Evolutionary conservation across 2,329 filamentous ascomycete species (phyloP).

Genomic region (Botryotinia narcissicola): DNA sequence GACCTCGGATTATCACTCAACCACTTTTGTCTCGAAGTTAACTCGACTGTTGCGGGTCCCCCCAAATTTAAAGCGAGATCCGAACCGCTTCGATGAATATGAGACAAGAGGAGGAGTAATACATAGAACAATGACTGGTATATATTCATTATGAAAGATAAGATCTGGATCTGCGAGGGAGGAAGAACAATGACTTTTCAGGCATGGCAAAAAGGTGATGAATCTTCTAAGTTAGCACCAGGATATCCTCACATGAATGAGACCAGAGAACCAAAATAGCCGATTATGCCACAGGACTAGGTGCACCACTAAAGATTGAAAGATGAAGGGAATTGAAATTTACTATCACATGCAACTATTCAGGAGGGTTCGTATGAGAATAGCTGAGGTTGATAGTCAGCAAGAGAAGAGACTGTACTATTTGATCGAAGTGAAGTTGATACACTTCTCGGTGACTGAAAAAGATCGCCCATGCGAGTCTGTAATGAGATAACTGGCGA

Average conservation of each 20-base stretch:
- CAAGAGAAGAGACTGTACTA: background rate
- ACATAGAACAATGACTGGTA: background rate
- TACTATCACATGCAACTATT: background rate
- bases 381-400: background rate
- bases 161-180: background rate
- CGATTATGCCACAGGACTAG: background rate
- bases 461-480: accelerated
- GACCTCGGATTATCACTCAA: background rate
- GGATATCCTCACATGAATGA: background rate
- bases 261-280: background rate
- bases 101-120: background rate
- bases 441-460: background rate
- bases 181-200: background rate
- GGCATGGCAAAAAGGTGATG: background rate
- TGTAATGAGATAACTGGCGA: background rate
- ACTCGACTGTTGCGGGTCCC: background rate
- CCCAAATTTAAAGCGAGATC: background rate
- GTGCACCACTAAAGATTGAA: background rate
- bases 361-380: no score
- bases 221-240: background rate
- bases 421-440: background rate
- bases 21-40: background rate
- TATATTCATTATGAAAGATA: background rate
- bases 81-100: background rate
- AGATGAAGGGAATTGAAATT: background rate